A percentile compares a stretch with the other conserved stretches of the same genome.
These are phyloP conservation scores for Populus hybrid DNA, from an alignment of 441 rosid genomes.

Conservation along the genomic window DNA sequence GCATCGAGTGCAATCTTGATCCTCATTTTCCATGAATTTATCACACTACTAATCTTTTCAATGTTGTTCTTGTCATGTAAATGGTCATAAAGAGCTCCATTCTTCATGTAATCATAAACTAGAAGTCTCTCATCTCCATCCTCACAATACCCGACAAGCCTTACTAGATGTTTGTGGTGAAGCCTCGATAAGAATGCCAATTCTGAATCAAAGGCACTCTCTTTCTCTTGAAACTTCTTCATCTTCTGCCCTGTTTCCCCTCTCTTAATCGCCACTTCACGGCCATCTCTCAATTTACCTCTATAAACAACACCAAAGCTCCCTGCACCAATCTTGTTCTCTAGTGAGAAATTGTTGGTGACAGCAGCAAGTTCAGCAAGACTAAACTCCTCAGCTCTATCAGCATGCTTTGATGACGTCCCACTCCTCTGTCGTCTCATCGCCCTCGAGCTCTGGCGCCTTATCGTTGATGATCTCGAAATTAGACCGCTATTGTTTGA, in stretches of 20 bases:
- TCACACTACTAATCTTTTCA: slow-evolving; percentile 43
- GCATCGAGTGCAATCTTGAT: slow-evolving; percentile 83
- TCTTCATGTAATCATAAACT: slow-evolving; percentile 86
- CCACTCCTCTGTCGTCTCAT: slow-evolving; percentile 78
- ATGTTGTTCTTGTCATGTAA: slow-evolving; percentile 57
- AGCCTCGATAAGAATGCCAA: slow-evolving; percentile 72
- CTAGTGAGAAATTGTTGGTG: slow-evolving; percentile 58
- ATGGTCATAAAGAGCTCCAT: slow-evolving; percentile 82
- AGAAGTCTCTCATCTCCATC: slow-evolving; percentile 75
- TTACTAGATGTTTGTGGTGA: slow-evolving; percentile 84
- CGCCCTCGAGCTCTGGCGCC: slow-evolving; percentile 66
- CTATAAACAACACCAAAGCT: slow-evolving; percentile 78
- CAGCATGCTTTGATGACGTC: slow-evolving; percentile 65
- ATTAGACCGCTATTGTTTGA: slow-evolving; percentile 46
- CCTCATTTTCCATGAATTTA: slow-evolving; percentile 84
- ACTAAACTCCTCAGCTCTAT: slow-evolving; percentile 62
- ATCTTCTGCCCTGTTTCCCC: slow-evolving; percentile 50
- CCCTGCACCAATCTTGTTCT: slow-evolving; percentile 77
- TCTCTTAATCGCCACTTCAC: slow-evolving; percentile 83
- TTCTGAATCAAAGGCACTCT: slow-evolving; percentile 84
- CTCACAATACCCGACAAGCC: slow-evolving; percentile 85
- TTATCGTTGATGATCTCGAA: slow-evolving; percentile 48
- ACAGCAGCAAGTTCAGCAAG: slow-evolving; percentile 74
- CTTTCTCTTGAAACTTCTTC: slow-evolving; percentile 73
- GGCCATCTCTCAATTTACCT: slow-evolving; percentile 63